Conservation (phyloP, 1,139 yeast species). For the Hyphopichia buzzinii region DNA sequence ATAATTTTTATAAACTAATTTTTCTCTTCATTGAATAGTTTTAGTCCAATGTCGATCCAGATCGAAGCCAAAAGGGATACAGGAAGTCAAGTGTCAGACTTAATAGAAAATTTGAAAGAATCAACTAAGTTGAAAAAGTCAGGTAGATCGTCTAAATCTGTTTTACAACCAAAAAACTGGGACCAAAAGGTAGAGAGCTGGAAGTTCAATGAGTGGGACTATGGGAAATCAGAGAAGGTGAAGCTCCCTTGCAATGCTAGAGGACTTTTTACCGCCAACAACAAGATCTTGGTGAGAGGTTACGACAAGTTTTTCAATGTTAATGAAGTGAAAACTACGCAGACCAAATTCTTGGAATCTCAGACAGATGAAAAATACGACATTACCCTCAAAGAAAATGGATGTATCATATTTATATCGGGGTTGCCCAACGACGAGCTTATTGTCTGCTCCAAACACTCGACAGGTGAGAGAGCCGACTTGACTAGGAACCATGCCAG, state of each 20-base stretch:
- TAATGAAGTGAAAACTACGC: slow-evolving; percentile 58
- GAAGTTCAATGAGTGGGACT: slow-evolving; percentile 92
- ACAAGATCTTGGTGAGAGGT: slow-evolving; percentile 70
- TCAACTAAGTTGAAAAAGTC: slow-evolving; percentile 20
- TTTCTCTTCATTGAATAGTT: too few relatives aligned
- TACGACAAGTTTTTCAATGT: slow-evolving; percentile 93
- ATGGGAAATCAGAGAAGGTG: slow-evolving; percentile 50
- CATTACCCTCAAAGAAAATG: slow-evolving; percentile 85
- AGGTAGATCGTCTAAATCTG: slow-evolving; percentile 21
- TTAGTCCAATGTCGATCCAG: background rate
- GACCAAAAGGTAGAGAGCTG: slow-evolving; percentile 39
- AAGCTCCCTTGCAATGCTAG: slow-evolving; percentile 73
- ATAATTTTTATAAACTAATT: too few relatives aligned
- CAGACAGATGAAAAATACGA: slow-evolving; percentile 74
- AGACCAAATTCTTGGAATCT: slow-evolving; percentile 40
- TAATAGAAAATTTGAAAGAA: slow-evolving; percentile 14
- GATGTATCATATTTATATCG: slow-evolving; percentile 83
- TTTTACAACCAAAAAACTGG: slow-evolving; percentile 10
- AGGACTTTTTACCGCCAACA: slow-evolving; percentile 62
- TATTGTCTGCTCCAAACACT: slow-evolving; percentile 84
- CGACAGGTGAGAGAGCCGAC: slow-evolving; percentile 68
- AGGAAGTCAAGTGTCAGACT: slow-evolving; percentile 9
- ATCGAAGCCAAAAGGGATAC: slow-evolving; percentile 10
- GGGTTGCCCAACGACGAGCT: slow-evolving; percentile 73
- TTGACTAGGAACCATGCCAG: slow-evolving; percentile 66